A percentile compares a stretch with the other conserved stretches of the same genome.
Conservation (phyloP, 352 stramenopile genomes). For the Pythium dissimile region DNA sequence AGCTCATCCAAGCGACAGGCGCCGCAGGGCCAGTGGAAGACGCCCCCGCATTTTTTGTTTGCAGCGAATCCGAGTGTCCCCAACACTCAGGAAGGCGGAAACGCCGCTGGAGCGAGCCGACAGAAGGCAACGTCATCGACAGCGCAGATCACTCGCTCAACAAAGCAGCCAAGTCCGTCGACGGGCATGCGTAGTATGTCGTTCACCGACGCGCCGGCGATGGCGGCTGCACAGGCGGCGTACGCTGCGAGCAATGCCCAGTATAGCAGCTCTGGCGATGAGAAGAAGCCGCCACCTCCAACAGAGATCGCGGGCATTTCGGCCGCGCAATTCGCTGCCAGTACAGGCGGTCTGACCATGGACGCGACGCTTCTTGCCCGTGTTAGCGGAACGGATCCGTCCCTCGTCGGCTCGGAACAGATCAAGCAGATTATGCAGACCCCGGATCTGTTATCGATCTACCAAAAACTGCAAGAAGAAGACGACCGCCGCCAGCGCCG, state of each 20-base stretch:
- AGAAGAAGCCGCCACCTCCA: slow-evolving; percentile 38
- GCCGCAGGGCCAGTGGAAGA: slow-evolving; percentile 61
- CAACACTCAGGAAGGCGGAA: slow-evolving; percentile 8
- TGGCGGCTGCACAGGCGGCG: slow-evolving; percentile 9
- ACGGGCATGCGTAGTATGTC: slow-evolving; percentile 59
- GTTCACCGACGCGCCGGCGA: slow-evolving; percentile 41
- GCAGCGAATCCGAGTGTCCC: slow-evolving; percentile 22
- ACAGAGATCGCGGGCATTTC: slow-evolving; percentile 56
- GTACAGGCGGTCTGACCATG: slow-evolving; percentile 72
- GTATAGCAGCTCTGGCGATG: slow-evolving; percentile 24
- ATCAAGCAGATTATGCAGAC: slow-evolving; percentile 88
- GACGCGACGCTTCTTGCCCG: slow-evolving; percentile 74
- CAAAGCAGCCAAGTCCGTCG: slow-evolving; percentile 39
- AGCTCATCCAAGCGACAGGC: slow-evolving; percentile 40
- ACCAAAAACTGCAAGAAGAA: slow-evolving; percentile 86
- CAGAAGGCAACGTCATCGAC: not conserved
- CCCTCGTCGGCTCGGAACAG: slow-evolving; percentile 73
- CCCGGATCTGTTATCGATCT: slow-evolving; percentile 81
- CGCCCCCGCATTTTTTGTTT: slow-evolving; percentile 54
- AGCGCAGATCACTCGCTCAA: slow-evolving; percentile 2
- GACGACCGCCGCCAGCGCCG: slow-evolving; percentile 73
- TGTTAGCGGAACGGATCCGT: slow-evolving; percentile 77
- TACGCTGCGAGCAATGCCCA: slow-evolving; percentile 17
- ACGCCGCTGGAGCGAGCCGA: not conserved
- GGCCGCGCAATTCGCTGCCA: slow-evolving; percentile 76